Conservation (phyloP, 768 basidiomycete species). For the Pholiota conissans region DNA sequence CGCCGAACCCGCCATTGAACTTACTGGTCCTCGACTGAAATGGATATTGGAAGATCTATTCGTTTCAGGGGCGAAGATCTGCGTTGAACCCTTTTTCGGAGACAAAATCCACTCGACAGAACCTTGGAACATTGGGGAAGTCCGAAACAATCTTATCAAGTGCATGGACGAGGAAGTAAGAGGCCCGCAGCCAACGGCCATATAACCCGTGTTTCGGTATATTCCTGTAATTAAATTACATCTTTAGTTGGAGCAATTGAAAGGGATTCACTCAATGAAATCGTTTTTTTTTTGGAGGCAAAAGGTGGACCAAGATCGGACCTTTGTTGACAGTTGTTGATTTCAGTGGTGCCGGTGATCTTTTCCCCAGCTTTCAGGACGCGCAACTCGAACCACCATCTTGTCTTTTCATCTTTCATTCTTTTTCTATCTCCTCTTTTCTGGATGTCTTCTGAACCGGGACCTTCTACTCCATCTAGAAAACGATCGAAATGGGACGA, state of each 20-base stretch:
- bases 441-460: conserved; percentile 21
- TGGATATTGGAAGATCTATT: conserved; percentile 86
- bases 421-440: too few species aligned
- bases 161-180: conserved; percentile 62
- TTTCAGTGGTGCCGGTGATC: neutral
- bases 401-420: neutral
- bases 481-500: conserved; percentile 83
- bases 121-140: conserved; percentile 54
- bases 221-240: too few species aligned
- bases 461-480: conserved; percentile 56
- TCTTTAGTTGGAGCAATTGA: too few species aligned
- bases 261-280: too few species aligned
- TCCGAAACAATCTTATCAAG: conserved; percentile 56
- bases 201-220: neutral
- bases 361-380: neutral
- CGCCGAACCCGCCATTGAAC: conserved; percentile 93
- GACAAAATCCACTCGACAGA: conserved; percentile 7
- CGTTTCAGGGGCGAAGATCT: conserved; percentile 61
- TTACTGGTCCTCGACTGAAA: conserved; percentile 81
- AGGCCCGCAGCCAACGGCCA: conserved; percentile 18
- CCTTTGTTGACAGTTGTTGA: neutral
- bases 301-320: neutral
- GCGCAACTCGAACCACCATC: too few species aligned
- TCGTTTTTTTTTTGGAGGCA: neutral
- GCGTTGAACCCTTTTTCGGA: conserved; percentile 68